A percentile compares a stretch with the other conserved stretches of the same genome.
Conservation (phyloP, 23 red algal genomes). For the Gracilaria caudata region DNA sequence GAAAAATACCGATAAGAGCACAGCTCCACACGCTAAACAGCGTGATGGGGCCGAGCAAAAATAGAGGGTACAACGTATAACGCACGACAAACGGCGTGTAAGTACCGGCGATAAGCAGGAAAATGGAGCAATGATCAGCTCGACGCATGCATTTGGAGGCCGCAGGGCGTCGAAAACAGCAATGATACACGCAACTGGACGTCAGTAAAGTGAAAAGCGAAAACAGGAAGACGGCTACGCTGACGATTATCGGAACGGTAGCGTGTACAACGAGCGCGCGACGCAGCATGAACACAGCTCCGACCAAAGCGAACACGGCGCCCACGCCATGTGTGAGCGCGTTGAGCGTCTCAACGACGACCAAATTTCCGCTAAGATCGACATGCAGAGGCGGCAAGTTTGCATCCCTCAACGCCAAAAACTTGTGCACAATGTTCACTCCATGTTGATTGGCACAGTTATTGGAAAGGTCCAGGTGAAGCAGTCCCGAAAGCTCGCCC, state of each 20-base stretch:
- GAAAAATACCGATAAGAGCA: slow-evolving; percentile 63
- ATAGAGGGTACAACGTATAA: slow-evolving; percentile 41
- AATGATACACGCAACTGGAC: slow-evolving; percentile 77
- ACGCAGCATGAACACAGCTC: slow-evolving; percentile 24
- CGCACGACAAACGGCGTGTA: slow-evolving; percentile 82
- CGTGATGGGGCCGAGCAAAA: slow-evolving; percentile 40
- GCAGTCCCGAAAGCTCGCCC: background rate
- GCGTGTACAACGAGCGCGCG: slow-evolving; percentile 7
- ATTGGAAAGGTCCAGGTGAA: slow-evolving; percentile 44
- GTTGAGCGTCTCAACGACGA: slow-evolving; percentile 76
- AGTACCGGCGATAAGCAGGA: slow-evolving; percentile 82
- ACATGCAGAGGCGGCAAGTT: slow-evolving; percentile 30
- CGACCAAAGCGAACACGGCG: slow-evolving; percentile 47
- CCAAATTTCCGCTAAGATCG: slow-evolving; percentile 60
- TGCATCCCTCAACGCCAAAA: background rate
- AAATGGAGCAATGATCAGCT: slow-evolving; percentile 87
- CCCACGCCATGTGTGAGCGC: slow-evolving; percentile 76
- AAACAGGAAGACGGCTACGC: slow-evolving; percentile 40
- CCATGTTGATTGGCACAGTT: slow-evolving; percentile 43
- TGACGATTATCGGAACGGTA: background rate
- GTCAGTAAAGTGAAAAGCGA: slow-evolving; percentile 74
- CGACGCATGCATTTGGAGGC: slow-evolving; percentile 37
- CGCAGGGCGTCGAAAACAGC: slow-evolving; percentile 55
- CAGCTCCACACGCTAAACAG: slow-evolving; percentile 67
- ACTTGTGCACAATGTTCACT: slow-evolving; percentile 8